Evolutionary conservation across 2,329 filamentous ascomycete species (phyloP).

Genomic region (Claviceps sp.): DNA sequence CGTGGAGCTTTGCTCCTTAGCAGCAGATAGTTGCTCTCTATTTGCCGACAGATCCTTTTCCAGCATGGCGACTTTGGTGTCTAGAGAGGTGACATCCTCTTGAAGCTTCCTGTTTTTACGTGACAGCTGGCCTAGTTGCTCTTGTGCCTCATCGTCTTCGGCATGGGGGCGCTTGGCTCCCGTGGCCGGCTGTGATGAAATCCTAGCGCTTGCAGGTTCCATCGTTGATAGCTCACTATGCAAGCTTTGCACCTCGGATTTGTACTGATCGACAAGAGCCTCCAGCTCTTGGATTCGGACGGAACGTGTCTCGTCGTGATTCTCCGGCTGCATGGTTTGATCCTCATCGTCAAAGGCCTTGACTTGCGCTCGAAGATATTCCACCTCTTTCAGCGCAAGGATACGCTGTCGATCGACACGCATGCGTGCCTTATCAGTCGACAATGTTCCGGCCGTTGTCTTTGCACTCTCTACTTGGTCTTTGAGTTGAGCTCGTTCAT

Average conservation of each 20-base stretch:
- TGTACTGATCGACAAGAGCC: constrained; percentile 75
- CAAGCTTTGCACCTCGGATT: constrained; percentile 61
- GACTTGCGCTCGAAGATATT: constrained; percentile 84
- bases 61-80: constrained; percentile 57
- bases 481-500: constrained; percentile 50
- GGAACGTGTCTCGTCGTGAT: constrained; percentile 60
- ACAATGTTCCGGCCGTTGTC: constrained; percentile 29
- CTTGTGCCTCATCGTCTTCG: constrained; percentile 47
- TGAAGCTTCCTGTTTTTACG: constrained; percentile 81
- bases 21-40: constrained; percentile 56
- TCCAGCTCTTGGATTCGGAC: constrained; percentile 72
- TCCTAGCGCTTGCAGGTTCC: constrained; percentile 30
- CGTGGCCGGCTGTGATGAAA: constrained; percentile 21
- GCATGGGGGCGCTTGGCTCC: constrained; percentile 53
- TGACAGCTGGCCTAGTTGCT: constrained; percentile 69
- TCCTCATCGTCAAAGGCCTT: constrained; percentile 84
- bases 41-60: constrained; percentile 63
- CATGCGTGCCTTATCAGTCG: constrained; percentile 53
- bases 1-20: constrained; percentile 55
- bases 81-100: constrained; percentile 56
- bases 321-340: constrained; percentile 68
- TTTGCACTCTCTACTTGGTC: constrained; percentile 61
- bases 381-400: constrained; percentile 81
- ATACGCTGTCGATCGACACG: constrained; percentile 76
- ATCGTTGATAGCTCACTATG: constrained; percentile 59